These are phyloP conservation scores for Takashimella tepidaria DNA, from an alignment of 1,284 basidiomycete genomes.

Conservation along the genomic window DNA sequence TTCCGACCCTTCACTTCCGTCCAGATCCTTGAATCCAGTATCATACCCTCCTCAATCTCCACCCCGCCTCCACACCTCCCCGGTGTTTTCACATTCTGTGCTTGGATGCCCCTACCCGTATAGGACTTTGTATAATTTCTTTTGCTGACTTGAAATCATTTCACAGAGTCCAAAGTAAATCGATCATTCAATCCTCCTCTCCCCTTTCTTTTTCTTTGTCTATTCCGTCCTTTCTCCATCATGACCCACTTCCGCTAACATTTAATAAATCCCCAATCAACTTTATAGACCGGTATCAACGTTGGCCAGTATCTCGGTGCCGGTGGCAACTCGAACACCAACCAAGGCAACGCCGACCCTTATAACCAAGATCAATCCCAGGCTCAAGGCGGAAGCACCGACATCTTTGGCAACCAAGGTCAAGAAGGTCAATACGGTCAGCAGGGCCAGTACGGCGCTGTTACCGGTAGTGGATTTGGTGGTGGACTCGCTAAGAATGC, in stretches of 20 bases:
- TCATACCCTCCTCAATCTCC: too few species aligned
- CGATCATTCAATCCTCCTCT: not conserved
- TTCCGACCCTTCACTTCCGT: not conserved
- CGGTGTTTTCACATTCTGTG: too few species aligned
- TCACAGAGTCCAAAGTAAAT: not conserved
- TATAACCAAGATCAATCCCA: not conserved
- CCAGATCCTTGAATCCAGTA: too few species aligned
- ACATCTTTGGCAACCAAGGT: constrained; percentile 18
- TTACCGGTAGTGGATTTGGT: constrained; percentile 24
- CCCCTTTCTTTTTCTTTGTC: too few species aligned
- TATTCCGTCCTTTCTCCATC: too few species aligned
- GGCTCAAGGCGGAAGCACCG: constrained; percentile 6
- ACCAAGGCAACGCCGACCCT: constrained; percentile 1
- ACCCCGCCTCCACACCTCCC: too few species aligned
- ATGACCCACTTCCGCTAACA: too few species aligned
- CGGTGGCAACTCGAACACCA: constrained; percentile 1
- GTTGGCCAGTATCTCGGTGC: constrained; percentile 6
- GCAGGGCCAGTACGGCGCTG: constrained; percentile 25
- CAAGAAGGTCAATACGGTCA: constrained; percentile 20
- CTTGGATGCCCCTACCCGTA: too few species aligned
- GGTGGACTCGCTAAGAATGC: constrained; percentile 18
- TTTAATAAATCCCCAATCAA: not conserved
- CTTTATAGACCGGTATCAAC: constrained; percentile 9
- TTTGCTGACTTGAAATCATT: not conserved
- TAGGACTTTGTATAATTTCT: too few species aligned